These are phyloP conservation scores for Eutrema heterophyllum DNA, from an alignment of 345 rosid genomes.

Conservation along the genomic window DNA sequence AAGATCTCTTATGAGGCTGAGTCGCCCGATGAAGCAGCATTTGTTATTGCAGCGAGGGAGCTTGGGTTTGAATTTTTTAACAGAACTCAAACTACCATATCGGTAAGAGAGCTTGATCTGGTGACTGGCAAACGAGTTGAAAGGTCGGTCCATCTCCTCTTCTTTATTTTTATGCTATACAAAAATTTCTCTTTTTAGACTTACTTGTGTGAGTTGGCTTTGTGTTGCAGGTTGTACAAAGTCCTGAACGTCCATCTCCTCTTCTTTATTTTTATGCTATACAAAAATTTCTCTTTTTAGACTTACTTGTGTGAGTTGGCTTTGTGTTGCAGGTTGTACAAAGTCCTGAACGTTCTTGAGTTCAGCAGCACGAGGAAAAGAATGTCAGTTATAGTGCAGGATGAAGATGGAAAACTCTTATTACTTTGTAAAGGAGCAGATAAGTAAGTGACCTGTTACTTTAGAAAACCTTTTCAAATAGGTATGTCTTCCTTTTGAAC, in stretches of 20 bases:
- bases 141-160: conserved; percentile 38
- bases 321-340: conserved; percentile 52
- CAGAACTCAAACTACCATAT: conserved; percentile 69
- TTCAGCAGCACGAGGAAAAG: conserved; percentile 87
- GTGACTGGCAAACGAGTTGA: conserved; percentile 55
- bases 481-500: background rate
- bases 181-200: background rate
- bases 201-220: background rate
- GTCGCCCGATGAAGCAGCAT: conserved; percentile 94
- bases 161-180: background rate
- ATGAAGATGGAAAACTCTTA: conserved; percentile 65
- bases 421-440: conserved; percentile 91
- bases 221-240: conserved; percentile 53
- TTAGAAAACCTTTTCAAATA: background rate
- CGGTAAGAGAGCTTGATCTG: conserved; percentile 54
- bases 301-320: background rate
- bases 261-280: background rate
- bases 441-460: conserved; percentile 44
- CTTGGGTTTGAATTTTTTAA: conserved; percentile 76
- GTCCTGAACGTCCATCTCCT: conserved; percentile 52
- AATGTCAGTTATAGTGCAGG: conserved; percentile 82
- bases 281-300: background rate
- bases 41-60: conserved; percentile 96
- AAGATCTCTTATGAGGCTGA: conserved; percentile 85
- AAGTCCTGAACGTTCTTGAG: conserved; percentile 69